These are phyloP conservation scores for Stephanodiscus minutulus DNA, from an alignment of 108 stramenopile species.

Conservation along the genomic window DNA sequence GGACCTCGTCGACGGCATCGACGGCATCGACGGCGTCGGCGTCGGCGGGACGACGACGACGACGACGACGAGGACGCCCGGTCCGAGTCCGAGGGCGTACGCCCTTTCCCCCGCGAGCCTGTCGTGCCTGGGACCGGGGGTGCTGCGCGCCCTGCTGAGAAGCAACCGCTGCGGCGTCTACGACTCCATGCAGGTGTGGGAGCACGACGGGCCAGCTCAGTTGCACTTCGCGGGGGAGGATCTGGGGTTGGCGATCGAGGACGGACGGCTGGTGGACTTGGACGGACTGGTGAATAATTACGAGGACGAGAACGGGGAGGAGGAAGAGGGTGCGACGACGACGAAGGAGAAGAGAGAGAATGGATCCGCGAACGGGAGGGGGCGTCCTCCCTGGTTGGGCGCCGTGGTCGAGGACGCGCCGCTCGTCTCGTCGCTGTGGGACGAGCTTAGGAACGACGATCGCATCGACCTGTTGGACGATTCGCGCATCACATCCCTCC, in stretches of 20 bases:
- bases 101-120: constrained; percentile 78
- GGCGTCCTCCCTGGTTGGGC: constrained; percentile 58
- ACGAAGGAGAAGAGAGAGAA: neutral
- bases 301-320: neutral
- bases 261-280: constrained; percentile 42
- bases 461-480: constrained; percentile 48
- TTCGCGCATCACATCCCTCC: constrained; percentile 34
- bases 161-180: constrained; percentile 61
- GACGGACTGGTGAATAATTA: constrained; percentile 6
- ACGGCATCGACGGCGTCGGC: neutral
- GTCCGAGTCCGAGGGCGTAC: constrained; percentile 83
- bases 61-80: constrained; percentile 34
- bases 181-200: constrained; percentile 89
- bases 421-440: constrained; percentile 63
- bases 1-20: neutral
- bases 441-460: constrained; percentile 52
- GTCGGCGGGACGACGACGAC: constrained; percentile 10
- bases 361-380: neutral
- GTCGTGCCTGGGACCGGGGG: constrained; percentile 49
- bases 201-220: constrained; percentile 72
- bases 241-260: constrained; percentile 43
- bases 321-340: neutral
- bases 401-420: constrained; percentile 75
- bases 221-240: constrained; percentile 70
- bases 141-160: constrained; percentile 28